These are phyloP conservation scores for Candida schatavii DNA, from an alignment of 805 yeast species.

Conservation along the genomic window DNA sequence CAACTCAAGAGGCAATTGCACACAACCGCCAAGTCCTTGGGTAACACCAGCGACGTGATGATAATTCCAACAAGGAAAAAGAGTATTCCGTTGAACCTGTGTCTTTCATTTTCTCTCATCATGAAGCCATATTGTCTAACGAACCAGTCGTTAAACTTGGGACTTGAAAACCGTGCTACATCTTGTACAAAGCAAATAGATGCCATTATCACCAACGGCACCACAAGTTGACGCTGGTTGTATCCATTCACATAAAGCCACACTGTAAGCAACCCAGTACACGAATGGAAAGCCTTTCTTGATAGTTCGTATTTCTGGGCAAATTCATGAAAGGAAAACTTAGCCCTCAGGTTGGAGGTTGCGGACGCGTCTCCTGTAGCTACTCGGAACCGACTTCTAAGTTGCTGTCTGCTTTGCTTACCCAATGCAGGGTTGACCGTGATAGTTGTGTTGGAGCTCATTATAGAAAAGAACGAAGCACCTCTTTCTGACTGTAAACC, in stretches of 20 bases:
- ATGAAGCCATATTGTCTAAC: slow-evolving; percentile 11
- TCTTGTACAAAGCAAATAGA: slow-evolving; percentile 12
- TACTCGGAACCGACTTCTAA: no score
- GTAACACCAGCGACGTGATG: slow-evolving; percentile 12
- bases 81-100: slow-evolving; percentile 17
- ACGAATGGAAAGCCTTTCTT: slow-evolving; percentile 18
- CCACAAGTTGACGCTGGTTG: slow-evolving; percentile 11
- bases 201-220: slow-evolving; percentile 12
- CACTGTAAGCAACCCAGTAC: slow-evolving; percentile 16
- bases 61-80: slow-evolving; percentile 19
- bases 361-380: no score
- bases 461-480: slow-evolving; percentile 8
- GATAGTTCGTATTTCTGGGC: slow-evolving; percentile 17
- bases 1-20: slow-evolving; percentile 16
- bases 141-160: slow-evolving; percentile 11
- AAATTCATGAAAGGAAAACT: not conserved
- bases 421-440: slow-evolving; percentile 1
- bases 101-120: slow-evolving; percentile 14
- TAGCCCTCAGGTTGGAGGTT: no score
- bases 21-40: slow-evolving; percentile 15
- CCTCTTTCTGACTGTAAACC: no score
- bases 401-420: not conserved
- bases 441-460: not conserved
- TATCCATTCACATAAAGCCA: slow-evolving; percentile 15
- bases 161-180: slow-evolving; percentile 12